Evolutionary conservation across 1,284 basidiomycete species (phyloP).

Genomic region (Ceratobasidium sp.): DNA sequence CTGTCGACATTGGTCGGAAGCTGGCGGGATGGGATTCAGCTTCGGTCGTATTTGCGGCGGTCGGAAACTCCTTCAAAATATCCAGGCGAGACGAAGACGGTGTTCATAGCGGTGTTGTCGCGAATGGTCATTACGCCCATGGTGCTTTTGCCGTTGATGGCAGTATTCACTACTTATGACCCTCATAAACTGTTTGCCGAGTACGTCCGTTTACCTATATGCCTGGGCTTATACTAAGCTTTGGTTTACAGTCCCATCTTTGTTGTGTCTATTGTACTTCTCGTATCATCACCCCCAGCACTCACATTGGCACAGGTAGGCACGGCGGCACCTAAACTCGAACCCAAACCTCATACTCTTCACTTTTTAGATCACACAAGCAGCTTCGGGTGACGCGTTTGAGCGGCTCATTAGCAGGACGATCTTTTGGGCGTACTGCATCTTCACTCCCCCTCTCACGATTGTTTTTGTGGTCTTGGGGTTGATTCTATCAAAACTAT

Average conservation of each 20-base stretch:
- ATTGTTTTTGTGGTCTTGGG: conserved; percentile 82
- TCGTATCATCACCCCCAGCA: conserved; percentile 85
- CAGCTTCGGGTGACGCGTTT: conserved; percentile 88
- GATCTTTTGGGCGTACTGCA: conserved; percentile 85
- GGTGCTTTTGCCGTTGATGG: conserved; percentile 80
- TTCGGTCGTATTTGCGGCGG: conserved; percentile 35
- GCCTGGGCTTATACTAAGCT: conserved; percentile 48
- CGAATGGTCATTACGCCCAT: conserved; percentile 90
- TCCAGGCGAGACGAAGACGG: conserved; percentile 81
- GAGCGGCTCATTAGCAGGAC: conserved; percentile 88
- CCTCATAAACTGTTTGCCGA: conserved; percentile 78
- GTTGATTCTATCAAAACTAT: conserved; percentile 61
- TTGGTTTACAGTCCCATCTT: conserved; percentile 76
- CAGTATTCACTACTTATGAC: conserved; percentile 71
- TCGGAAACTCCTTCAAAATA: conserved; percentile 54
- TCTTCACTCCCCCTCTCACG: conserved; percentile 85
- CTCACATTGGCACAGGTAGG: conserved; percentile 81
- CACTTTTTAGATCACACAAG: conserved; percentile 82
- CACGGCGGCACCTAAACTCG: conserved; percentile 22
- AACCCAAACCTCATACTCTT: conserved; percentile 52
- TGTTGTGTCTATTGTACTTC: conserved; percentile 80
- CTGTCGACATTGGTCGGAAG: conserved; percentile 60
- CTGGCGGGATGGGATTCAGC: conserved; percentile 34
- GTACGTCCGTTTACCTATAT: conserved; percentile 62
- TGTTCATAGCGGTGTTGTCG: conserved; percentile 80